These are phyloP conservation scores for Staphylotrichum longicolle DNA, from an alignment of 495 filamentous ascomycete species.

Conservation along the genomic window DNA sequence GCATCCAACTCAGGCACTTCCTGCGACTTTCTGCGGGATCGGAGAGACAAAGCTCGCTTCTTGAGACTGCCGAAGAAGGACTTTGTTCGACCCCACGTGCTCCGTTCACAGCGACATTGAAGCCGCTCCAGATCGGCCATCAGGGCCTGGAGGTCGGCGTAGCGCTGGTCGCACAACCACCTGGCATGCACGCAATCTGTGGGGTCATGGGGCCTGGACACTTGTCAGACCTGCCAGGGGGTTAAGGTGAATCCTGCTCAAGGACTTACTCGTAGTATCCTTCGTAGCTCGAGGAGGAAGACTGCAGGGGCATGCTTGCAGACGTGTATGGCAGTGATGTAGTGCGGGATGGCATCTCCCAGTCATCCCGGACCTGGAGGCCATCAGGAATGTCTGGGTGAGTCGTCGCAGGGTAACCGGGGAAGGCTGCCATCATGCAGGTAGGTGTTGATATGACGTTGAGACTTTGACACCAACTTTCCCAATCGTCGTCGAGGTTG, in stretches of 20 bases:
- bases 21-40: neutral
- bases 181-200: slow-evolving; percentile 3
- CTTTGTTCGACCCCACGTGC: slow-evolving; percentile 11
- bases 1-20: neutral
- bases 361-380: neutral
- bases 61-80: slow-evolving; percentile 13
- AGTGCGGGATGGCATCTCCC: neutral
- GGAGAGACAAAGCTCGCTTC: neutral
- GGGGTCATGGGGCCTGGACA: neutral
- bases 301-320: too few relatives aligned
- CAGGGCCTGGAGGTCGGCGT: neutral
- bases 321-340: neutral
- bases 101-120: slow-evolving; percentile 11
- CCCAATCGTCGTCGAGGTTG: neutral
- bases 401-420: neutral
- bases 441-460: neutral
- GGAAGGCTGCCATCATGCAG: neutral
- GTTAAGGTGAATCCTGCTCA: too few relatives aligned
- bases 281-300: neutral
- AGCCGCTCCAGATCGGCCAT: slow-evolving; percentile 3
- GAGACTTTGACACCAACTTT: too few relatives aligned
- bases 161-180: slow-evolving; percentile 11
- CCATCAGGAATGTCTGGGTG: neutral
- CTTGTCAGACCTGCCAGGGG: neutral
- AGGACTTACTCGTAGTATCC: slow-evolving; percentile 1